These are phyloP conservation scores for Auricularia heimuer DNA, from an alignment of 768 basidiomycete genomes.

Conservation along the genomic window DNA sequence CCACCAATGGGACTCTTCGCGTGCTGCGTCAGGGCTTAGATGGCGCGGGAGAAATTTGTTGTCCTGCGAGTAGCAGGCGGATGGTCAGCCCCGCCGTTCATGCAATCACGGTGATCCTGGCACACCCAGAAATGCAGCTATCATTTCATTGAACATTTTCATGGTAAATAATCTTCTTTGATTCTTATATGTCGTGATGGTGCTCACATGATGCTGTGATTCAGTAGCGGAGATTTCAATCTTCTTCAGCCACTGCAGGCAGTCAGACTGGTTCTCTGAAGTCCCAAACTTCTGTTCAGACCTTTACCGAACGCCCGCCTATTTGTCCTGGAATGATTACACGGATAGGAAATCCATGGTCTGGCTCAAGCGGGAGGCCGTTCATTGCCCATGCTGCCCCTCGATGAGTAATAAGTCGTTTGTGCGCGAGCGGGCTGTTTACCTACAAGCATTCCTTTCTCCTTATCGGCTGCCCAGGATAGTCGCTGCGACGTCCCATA, in stretches of 20 bases:
- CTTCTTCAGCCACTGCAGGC: slow-evolving; percentile 42
- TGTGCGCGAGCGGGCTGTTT: slow-evolving; percentile 2
- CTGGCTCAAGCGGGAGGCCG: slow-evolving; percentile 45
- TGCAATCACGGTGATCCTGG: not conserved
- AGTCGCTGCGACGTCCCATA: slow-evolving; percentile 46
- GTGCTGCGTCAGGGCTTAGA: slow-evolving; percentile 41
- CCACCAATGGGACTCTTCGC: slow-evolving; percentile 45
- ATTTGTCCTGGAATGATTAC: slow-evolving; percentile 54
- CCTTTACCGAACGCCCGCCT: slow-evolving; percentile 46
- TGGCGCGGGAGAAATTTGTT: slow-evolving; percentile 53
- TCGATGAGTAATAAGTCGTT: not conserved
- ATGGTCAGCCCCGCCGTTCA: too few species aligned
- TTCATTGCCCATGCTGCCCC: slow-evolving; percentile 48
- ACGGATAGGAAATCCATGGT: slow-evolving; percentile 60
- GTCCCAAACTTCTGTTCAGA: not conserved
- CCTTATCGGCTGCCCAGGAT: slow-evolving; percentile 34
- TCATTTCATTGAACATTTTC: not conserved
- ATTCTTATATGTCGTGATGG: not conserved
- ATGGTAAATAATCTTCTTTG: too few species aligned
- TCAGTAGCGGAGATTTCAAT: slow-evolving; percentile 44
- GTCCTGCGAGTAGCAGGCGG: slow-evolving; percentile 26
- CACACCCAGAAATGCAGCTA: slow-evolving; percentile 29
- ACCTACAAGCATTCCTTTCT: slow-evolving; percentile 42
- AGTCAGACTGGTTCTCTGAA: not conserved
- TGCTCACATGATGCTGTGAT: slow-evolving; percentile 40